Evolutionary conservation across 495 filamentous ascomycete species (phyloP), one percentile per base, ranked within the genome.

Genomic region (Daldinia bambusicola): DNA sequence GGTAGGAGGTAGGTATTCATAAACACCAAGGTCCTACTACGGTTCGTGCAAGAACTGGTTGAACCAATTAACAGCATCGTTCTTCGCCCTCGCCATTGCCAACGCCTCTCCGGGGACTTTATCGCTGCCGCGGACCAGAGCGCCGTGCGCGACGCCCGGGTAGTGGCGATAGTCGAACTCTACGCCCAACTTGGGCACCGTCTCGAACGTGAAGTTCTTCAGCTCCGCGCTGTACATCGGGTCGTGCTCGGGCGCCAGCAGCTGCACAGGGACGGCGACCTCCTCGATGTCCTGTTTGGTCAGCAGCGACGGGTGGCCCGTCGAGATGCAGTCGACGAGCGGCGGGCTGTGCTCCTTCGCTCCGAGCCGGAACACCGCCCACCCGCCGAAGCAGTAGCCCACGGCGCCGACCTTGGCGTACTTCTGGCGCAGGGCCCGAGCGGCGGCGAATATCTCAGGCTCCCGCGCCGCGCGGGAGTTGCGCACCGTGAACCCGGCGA

Each of bases 361-460:
- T 0, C 75, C 77, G 0, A 89, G 78, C 40, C 82, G 75, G 72
- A 86, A 84, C 26, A 81, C 80, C 0, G 81, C 87, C 87, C 87
- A 89, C 1, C 86, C 87, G 56, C 88, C 87, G 55, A 80, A 90
- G 79, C 89, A 91, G 75, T 83, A 90, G 4, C 88, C 88, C 18
- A 90, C 76, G 1, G 87, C 87, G 7, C 80, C 88, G 37, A 89
- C 66, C 41, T 77, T 80, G 38, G 75, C 75, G 72, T 83, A 80
- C 31, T 79, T 59, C 6, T 34, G 36, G 5, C 81, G 80, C 18
- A 91, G 77, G 0, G 77, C 76, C 63, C 76, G 70, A 0, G 87
- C 87, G 41, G 76, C 84, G 0, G 71, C 82, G 52, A 86, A 72
- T 43, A 90, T 86, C 72, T 89, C 85, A 0, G 84, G 83, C 55